A percentile compares a stretch with the other conserved stretches of the same genome.
Evolutionary conservation across 208 protist species (phyloP).

Genomic region (Leishmania tarentolae): DNA sequence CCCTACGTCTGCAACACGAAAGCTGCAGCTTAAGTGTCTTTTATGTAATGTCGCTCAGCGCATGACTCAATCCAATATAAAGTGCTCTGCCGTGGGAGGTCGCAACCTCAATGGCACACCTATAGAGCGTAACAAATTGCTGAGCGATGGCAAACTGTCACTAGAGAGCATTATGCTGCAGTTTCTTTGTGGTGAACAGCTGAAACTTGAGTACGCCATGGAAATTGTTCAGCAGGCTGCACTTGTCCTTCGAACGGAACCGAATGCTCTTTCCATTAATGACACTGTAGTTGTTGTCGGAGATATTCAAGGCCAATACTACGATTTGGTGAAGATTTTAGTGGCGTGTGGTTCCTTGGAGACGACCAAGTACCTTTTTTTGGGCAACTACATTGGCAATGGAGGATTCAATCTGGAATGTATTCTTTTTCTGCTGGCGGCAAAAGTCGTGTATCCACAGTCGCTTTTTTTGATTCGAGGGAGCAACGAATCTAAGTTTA

Average conservation of each 20-base stretch:
- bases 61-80: not conserved
- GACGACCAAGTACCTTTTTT: conserved; percentile 97
- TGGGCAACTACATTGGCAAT: conserved; percentile 98
- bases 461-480: conserved; percentile 94
- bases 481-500: conserved; percentile 89
- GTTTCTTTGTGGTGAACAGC: conserved; percentile 61
- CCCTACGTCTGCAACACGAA: not conserved
- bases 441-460: conserved; percentile 94
- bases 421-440: conserved; percentile 95
- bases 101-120: not conserved
- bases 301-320: conserved; percentile 95
- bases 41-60: not conserved
- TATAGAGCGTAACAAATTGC: not conserved
- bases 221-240: conserved; percentile 59
- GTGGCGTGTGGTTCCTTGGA: conserved; percentile 55
- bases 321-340: conserved; percentile 90
- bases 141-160: not conserved
- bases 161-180: conserved; percentile 61
- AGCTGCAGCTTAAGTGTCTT: not conserved
- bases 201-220: conserved; percentile 54
- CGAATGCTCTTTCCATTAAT: conserved; percentile 58
- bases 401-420: conserved; percentile 97
- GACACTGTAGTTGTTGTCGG: conserved; percentile 90
- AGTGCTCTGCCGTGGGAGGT: not conserved
- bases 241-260: conserved; percentile 54